Evolutionary conservation across 1,139 yeast species (phyloP).

Genomic region (Hyphopichia khmerensis): DNA sequence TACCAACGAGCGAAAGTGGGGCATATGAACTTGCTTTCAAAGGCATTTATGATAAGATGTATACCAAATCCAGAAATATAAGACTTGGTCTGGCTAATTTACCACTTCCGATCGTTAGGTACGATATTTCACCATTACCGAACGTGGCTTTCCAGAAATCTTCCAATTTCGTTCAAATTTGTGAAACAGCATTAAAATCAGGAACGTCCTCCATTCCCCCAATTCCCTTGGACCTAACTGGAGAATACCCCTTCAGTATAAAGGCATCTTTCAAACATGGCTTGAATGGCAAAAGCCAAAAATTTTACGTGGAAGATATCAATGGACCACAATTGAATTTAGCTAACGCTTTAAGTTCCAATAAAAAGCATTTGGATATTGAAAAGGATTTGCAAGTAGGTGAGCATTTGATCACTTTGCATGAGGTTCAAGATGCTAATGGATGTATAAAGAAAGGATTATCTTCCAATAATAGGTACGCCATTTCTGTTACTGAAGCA

Average conservation of each 20-base stretch:
- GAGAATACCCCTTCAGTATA: slow-evolving; percentile 64
- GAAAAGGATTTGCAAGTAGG: slow-evolving; percentile 31
- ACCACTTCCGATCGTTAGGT: slow-evolving; percentile 48
- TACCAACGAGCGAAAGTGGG: slow-evolving; percentile 49
- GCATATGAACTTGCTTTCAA: slow-evolving; percentile 59
- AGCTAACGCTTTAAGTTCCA: slow-evolving; percentile 9
- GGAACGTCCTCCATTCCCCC: slow-evolving; percentile 36
- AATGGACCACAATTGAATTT: slow-evolving; percentile 12
- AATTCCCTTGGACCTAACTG: slow-evolving; percentile 55
- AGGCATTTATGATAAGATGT: slow-evolving; percentile 65
- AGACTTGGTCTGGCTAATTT: slow-evolving; percentile 20
- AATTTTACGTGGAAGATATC: slow-evolving; percentile 9
- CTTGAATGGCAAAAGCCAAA: slow-evolving; percentile 15
- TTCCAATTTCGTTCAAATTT: slow-evolving; percentile 52
- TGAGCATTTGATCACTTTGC: slow-evolving; percentile 57
- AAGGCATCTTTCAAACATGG: slow-evolving; percentile 52
- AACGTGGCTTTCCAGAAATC: slow-evolving; percentile 47
- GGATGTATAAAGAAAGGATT: slow-evolving; percentile 61
- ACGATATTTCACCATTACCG: slow-evolving; percentile 65
- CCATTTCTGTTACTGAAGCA: slow-evolving; percentile 67
- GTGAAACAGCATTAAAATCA: slow-evolving; percentile 49
- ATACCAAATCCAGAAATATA: slow-evolving; percentile 46
- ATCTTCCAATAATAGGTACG: slow-evolving; percentile 30
- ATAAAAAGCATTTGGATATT: slow-evolving; percentile 5
- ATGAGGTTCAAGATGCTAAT: slow-evolving; percentile 60